Conservation (phyloP, 78 protist species). For the Dictyostelium citrinum region DNA sequence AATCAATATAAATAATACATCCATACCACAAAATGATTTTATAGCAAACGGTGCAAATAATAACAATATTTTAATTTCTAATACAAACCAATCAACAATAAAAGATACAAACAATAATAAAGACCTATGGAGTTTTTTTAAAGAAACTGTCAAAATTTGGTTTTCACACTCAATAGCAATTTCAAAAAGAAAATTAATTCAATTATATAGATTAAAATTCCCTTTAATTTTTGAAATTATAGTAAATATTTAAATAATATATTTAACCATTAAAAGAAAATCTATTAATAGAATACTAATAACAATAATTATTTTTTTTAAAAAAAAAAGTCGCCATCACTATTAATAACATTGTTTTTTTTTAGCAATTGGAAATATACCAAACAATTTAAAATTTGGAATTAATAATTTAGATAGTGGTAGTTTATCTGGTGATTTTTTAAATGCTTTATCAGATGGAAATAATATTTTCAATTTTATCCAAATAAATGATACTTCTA, state of each 20-base stretch:
- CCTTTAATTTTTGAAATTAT: background rate
- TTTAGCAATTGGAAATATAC: slow-evolving; percentile 29
- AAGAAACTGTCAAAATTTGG: no score
- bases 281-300: no score
- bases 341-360: slow-evolving; percentile 10
- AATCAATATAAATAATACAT: no score
- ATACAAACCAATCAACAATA: background rate
- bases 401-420: slow-evolving; percentile 29
- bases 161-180: background rate
- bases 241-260: background rate
- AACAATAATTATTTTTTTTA: no score
- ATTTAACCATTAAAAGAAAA: no score
- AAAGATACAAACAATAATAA: background rate
- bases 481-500: background rate
- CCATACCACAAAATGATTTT: no score
- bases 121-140: no score
- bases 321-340: background rate
- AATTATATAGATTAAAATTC: background rate
- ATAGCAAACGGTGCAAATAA: background rate
- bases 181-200: background rate
- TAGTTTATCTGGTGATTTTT: background rate
- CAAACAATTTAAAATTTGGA: background rate
- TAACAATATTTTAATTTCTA: background rate
- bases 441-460: background rate
- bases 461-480: background rate